Evolutionary conservation across 768 basidiomycete genomes (phyloP), one percentile per base, ranked within the genome.

Genomic region (Daedalea quercina): DNA sequence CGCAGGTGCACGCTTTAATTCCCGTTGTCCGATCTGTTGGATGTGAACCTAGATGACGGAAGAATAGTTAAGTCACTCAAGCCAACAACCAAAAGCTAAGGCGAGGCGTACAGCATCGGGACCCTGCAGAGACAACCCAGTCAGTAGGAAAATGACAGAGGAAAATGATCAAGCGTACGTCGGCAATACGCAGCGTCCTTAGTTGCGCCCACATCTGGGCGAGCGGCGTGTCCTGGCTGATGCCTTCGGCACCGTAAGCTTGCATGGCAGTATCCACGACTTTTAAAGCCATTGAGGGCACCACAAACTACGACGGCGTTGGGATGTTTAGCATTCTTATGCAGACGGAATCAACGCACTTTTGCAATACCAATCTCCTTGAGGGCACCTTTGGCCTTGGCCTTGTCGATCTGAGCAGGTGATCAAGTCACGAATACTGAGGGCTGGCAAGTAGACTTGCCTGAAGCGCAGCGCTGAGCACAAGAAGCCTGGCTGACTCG

Each of bases 301-400:
- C 92, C 34, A 93, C 85, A 62, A 96, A 95, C 94, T 98, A 35
- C 19, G 28, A 25, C 31, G 15, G 40, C 37, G 50, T 8, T 28
- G 24, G 19, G 46, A 28, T 22, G 24, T 3, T 47, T 34, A 41
- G 31, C 35, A 51, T 31, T 12, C 3, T 1, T 1, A 3, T 34
- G 43, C 19, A 22, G 9, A 13, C 9, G 17, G 25, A 49, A 48
- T 15, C 28, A 22, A 54, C 71, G 40, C 56, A 89, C 95, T 78
- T 99, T 99, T 42, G 96, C 93, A 54, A 97, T 90, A 22, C 92
- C 94, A 61, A 99, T 98, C 68, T 98, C 96, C 69, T 96, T 95
- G 66, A 97, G 63, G 0, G 96, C 96, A 26, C 91, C 94, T 68
- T 97, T 99, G 1, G 96, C 90, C 57, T 87, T 82, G 61, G 82